Evolutionary conservation across 2,329 filamentous ascomycete species (phyloP).

Genomic region (Fusarium aywerte): DNA sequence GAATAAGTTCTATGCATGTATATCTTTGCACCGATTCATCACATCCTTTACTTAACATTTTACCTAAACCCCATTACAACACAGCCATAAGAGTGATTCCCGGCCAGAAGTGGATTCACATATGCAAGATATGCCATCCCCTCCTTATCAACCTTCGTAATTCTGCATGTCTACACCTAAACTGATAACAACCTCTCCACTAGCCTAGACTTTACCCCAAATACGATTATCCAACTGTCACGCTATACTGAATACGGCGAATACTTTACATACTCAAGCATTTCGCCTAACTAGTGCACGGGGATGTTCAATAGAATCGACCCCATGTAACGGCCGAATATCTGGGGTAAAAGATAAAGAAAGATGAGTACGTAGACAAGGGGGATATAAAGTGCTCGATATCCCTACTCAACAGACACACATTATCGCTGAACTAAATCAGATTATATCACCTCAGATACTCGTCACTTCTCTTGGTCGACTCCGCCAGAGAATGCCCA

Average conservation of each 20-base stretch:
- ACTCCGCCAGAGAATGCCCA: constrained; percentile 38
- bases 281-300: constrained; percentile 19
- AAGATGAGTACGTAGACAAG: constrained; percentile 18
- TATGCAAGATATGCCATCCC: background rate
- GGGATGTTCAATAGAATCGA: background rate
- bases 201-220: background rate
- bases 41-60: background rate
- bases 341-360: constrained; percentile 26
- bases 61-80: background rate
- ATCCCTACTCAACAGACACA: background rate
- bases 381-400: constrained; percentile 21
- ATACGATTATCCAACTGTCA: background rate
- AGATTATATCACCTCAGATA: background rate
- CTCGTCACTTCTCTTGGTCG: background rate
- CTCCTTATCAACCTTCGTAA: constrained; percentile 21
- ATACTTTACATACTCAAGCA: constrained; percentile 26
- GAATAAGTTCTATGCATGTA: background rate
- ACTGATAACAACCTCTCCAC: constrained; percentile 13
- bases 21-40: constrained; percentile 1
- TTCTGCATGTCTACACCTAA: background rate
- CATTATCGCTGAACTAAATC: background rate
- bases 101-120: background rate
- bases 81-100: background rate
- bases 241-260: constrained; percentile 31
- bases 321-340: background rate